These are phyloP conservation scores for Fusarium goolgardi DNA, from an alignment of 2,329 filamentous ascomycete genomes.

Conservation along the genomic window DNA sequence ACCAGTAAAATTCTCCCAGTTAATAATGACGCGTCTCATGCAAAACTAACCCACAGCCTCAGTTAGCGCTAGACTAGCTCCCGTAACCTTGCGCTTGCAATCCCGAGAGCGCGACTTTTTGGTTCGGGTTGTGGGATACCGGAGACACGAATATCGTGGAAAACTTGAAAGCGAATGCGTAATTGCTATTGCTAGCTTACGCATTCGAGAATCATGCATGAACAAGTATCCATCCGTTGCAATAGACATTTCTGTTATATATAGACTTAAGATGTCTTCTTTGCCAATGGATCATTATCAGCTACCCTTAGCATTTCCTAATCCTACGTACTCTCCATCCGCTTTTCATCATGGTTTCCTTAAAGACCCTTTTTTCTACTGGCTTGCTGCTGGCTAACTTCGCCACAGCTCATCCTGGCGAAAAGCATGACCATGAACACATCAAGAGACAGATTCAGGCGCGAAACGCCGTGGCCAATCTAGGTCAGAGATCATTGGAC, in stretches of 20 bases:
- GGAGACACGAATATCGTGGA: not conserved
- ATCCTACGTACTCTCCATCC: not conserved
- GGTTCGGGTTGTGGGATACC: not conserved
- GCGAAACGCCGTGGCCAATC: not conserved
- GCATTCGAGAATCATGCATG: not conserved
- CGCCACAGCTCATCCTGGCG: slow-evolving; percentile 3
- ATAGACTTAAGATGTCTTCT: not conserved
- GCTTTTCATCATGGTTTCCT: not conserved
- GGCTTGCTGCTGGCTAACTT: not conserved
- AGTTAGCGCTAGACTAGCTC: not conserved
- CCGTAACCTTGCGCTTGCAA: not conserved
- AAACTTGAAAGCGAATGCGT: not conserved
- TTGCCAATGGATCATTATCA: not conserved
- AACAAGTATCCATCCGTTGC: not conserved
- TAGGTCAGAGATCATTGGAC: slow-evolving; percentile 4
- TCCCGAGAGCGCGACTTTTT: not conserved
- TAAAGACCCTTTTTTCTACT: slow-evolving; percentile 1
- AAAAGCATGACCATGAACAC: slow-evolving; percentile 13
- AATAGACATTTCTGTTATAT: not conserved
- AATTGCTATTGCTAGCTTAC: not conserved
- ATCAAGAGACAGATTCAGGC: slow-evolving; percentile 22
- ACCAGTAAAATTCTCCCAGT: not conserved
- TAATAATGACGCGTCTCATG: not conserved
- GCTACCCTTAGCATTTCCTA: not conserved
- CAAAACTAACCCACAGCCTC: not conserved